A percentile compares a stretch with the other conserved stretches of the same genome.
These are phyloP conservation scores for Silene coronaria DNA, from an alignment of 179 eudicot genomes.

Conservation along the genomic window DNA sequence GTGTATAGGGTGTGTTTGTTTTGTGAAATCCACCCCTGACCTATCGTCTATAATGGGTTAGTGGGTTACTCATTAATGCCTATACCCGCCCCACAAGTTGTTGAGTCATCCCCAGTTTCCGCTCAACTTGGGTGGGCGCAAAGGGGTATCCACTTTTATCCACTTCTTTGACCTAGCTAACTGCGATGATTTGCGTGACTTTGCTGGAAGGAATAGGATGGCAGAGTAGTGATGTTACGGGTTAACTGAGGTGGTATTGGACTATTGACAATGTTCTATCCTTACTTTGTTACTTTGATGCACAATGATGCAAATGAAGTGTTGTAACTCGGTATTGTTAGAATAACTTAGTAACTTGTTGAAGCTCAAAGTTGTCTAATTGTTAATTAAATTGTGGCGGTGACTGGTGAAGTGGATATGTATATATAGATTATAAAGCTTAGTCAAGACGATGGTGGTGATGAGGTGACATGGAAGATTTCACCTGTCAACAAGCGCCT, in stretches of 20 bases:
- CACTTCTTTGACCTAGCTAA: no score
- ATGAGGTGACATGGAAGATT: conserved; percentile 88
- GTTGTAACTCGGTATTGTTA: neutral
- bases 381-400: neutral
- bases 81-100: no score
- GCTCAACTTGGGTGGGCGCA: no score
- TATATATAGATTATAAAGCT: conserved; percentile 63
- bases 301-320: neutral
- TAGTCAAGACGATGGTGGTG: conserved; percentile 94
- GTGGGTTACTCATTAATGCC: no score
- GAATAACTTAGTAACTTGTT: neutral
- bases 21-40: no score
- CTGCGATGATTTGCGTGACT: neutral
- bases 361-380: neutral
- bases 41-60: no score
- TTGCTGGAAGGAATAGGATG: neutral
- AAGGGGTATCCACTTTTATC: no score
- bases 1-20: no score
- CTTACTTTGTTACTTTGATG: neutral
- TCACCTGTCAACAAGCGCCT: conserved; percentile 87
- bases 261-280: neutral
- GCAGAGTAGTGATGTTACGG: neutral
- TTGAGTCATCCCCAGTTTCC: no score
- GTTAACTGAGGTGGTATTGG: neutral
- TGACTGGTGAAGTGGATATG: conserved; percentile 18